Evolutionary conservation across 495 filamentous ascomycete species (phyloP), one percentile per base, ranked within the genome.

Genomic region (Xylaria cubensis): DNA sequence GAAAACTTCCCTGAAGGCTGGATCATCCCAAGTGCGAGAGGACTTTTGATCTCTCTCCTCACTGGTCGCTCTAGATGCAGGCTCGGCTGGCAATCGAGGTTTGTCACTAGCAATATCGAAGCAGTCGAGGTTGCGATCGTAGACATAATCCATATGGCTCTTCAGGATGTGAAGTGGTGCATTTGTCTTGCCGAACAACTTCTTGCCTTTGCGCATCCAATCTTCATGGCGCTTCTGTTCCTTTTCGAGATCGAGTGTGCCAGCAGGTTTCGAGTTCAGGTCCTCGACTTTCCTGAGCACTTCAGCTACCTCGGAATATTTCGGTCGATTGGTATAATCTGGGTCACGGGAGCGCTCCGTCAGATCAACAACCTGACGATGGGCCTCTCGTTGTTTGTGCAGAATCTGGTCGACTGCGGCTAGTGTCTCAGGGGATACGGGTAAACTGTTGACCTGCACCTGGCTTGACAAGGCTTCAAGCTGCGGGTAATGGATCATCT

Each of bases 161-260:
- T 93, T 93, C 34, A 99, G 83, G 72, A 99, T 99, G 77, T 98
- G 96, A 39, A 99, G 81, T 13, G 96, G 96, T 4, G 96, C 96
- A 79, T 99, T 99, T 3, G 97, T 95, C 82, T 99, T 99, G 48
- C 97, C 97, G 75, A 99, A 99, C 0, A 99, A 84, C 82, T 98
- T 98, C 83, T 99, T 99, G 39, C 96, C 96, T 75, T 94, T 93
- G 53, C 96, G 86, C 96, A 99, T 99, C 96, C 96, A 99, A 79
- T 99, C 97, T 76, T 98, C 96, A 74, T 99, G 96, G 15, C 93
- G 91, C 78, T 95, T 97, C 79, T 97, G 93, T 78, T 98, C 94
- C 74, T 93, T 94, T 77, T 99, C 96, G 29, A 99, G 86, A 79
- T 99, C 96, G 58, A 97, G 86, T 0, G 95, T 97, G 5, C 96